Evolutionary conservation across 768 basidiomycete species (phyloP).

Genomic region (Pleurotus djamor): DNA sequence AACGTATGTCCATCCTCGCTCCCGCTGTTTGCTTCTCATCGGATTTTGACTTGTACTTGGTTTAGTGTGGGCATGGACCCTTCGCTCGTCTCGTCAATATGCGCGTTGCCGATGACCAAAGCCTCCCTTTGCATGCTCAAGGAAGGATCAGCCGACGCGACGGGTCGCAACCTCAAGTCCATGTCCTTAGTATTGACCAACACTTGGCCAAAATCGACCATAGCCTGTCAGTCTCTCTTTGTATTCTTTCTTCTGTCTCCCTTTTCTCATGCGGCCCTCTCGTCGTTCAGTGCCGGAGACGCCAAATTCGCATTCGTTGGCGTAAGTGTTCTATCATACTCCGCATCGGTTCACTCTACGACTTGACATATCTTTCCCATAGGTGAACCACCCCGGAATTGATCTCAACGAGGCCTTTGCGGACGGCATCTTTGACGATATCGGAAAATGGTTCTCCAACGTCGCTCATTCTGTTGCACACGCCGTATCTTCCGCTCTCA

Average conservation of each 20-base stretch:
- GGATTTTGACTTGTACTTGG: neutral
- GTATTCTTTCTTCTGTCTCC: neutral
- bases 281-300: neutral
- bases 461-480: neutral
- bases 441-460: neutral
- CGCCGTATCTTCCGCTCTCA: neutral
- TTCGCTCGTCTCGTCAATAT: slow-evolving; percentile 30
- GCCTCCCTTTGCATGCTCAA: slow-evolving; percentile 22
- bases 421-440: neutral
- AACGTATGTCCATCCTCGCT: slow-evolving; percentile 25
- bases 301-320: slow-evolving; percentile 3
- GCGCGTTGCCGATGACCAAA: slow-evolving; percentile 34
- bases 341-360: neutral
- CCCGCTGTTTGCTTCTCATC: neutral
- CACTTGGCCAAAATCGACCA: slow-evolving; percentile 25
- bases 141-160: slow-evolving; percentile 21
- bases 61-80: slow-evolving; percentile 7
- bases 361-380: too few species aligned
- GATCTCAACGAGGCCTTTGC: slow-evolving; percentile 1
- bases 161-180: slow-evolving; percentile 21
- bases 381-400: neutral
- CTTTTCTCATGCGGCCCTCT: neutral
- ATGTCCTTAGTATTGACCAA: slow-evolving; percentile 31
- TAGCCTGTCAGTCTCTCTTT: slow-evolving; percentile 1
- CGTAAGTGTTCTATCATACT: neutral